Conservation (phyloP, 2,329 filamentous ascomycete species). For the Raffaelea albimanens region DNA sequence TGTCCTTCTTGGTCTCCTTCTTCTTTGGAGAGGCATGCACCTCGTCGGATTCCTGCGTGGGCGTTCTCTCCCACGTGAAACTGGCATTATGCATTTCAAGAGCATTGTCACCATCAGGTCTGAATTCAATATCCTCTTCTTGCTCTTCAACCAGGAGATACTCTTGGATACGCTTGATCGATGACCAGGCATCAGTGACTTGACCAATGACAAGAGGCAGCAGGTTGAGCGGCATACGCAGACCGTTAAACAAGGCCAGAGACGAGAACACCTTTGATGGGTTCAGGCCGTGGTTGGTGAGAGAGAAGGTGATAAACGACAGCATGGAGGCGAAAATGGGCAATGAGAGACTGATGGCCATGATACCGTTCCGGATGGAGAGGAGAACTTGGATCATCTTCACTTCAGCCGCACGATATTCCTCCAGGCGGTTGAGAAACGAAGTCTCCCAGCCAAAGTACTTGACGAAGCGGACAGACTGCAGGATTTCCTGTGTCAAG, state of each 20-base stretch:
- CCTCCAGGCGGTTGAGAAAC: constrained; percentile 67
- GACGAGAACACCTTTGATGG: constrained; percentile 86
- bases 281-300: constrained; percentile 56
- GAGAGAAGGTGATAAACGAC: constrained; percentile 74
- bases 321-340: constrained; percentile 95
- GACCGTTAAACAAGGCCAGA: constrained; percentile 82
- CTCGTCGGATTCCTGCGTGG: constrained; percentile 40
- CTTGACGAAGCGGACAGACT: constrained; percentile 90
- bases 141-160: constrained; percentile 82
- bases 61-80: constrained; percentile 79
- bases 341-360: constrained; percentile 73
- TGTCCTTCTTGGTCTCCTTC: constrained; percentile 16
- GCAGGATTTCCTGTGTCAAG: constrained; percentile 84
- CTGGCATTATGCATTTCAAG: constrained; percentile 62
- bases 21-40: constrained; percentile 37
- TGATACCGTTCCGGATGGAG: constrained; percentile 75
- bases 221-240: constrained; percentile 83
- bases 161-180: constrained; percentile 75
- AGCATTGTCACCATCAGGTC: constrained; percentile 53
- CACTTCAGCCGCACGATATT: constrained; percentile 70
- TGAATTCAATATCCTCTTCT: constrained; percentile 54
- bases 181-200: constrained; percentile 81
- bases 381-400: constrained; percentile 74
- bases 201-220: constrained; percentile 83
- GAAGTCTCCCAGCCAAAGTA: constrained; percentile 92